These are phyloP conservation scores for Mycena chlorophos DNA, from an alignment of 768 basidiomycete species.

Conservation along the genomic window DNA sequence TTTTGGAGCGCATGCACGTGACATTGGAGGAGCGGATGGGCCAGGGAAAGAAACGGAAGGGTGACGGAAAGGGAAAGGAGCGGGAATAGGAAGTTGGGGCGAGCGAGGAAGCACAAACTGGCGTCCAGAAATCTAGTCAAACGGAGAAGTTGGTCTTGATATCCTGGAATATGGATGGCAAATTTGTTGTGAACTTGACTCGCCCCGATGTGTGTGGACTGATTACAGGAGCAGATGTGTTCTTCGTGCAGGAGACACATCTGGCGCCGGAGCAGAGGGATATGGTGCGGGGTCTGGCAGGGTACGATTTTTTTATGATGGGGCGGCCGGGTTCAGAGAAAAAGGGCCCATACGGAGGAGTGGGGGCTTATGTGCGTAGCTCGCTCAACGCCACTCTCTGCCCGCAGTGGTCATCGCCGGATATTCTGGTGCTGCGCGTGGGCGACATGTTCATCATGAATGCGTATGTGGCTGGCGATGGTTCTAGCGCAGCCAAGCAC, in stretches of 20 bases:
- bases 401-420: neutral
- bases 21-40: too few relatives aligned
- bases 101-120: neutral
- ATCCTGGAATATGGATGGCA: slow-evolving; percentile 1
- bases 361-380: neutral
- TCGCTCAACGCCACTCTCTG: neutral
- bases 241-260: slow-evolving; percentile 2
- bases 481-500: neutral
- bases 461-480: neutral
- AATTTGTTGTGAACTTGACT: neutral
- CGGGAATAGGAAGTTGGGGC: neutral
- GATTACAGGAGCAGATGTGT: neutral
- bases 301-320: neutral
- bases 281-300: neutral
- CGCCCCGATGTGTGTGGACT: neutral
- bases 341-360: neutral
- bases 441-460: neutral
- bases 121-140: neutral
- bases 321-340: neutral
- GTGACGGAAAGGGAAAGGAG: neutral
- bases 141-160: neutral
- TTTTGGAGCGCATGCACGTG: too few relatives aligned
- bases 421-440: neutral
- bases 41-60: neutral
- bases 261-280: neutral